These are phyloP conservation scores for Yarrowia yakushimensis DNA, from an alignment of 805 yeast species.

Conservation along the genomic window DNA sequence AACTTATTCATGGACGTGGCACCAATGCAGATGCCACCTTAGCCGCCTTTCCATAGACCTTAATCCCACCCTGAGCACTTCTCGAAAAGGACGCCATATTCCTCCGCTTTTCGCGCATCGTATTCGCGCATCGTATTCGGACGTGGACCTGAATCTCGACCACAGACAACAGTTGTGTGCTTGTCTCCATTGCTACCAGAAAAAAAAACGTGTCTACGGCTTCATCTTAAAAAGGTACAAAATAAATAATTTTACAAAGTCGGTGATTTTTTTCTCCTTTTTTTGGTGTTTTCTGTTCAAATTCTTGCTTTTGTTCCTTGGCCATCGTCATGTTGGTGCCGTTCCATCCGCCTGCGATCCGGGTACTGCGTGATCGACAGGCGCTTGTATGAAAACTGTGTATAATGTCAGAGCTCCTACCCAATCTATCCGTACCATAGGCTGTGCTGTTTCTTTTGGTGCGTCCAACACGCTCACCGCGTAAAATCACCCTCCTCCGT, in stretches of 20 bases:
- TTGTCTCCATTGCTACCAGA: too few relatives aligned
- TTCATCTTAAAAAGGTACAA: background rate
- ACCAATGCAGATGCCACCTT: conserved; percentile 1
- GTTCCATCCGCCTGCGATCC: conserved; percentile 5
- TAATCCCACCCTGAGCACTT: background rate
- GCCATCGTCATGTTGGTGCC: background rate
- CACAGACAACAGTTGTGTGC: too few relatives aligned
- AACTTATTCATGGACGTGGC: background rate
- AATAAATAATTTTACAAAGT: conserved; percentile 19
- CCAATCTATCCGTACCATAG: conserved; percentile 22
- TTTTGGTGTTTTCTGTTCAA: background rate
- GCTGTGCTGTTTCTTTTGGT: background rate
- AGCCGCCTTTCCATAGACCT: background rate
- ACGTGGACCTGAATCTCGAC: background rate
- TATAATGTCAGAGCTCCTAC: conserved; percentile 1
- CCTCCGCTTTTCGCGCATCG: conserved; percentile 4
- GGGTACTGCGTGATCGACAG: conserved; percentile 5
- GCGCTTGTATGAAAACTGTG: background rate
- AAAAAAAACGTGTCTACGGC: too few relatives aligned
- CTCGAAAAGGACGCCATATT: conserved; percentile 10
- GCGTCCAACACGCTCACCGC: background rate
- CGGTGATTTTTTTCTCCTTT: background rate
- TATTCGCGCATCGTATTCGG: too few relatives aligned
- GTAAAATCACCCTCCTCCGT: background rate
- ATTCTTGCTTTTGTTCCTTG: background rate